A percentile compares a stretch with the other conserved stretches of the same genome.
These are phyloP conservation scores for Suillus luteus DNA, from an alignment of 768 basidiomycete species.

Conservation along the genomic window DNA sequence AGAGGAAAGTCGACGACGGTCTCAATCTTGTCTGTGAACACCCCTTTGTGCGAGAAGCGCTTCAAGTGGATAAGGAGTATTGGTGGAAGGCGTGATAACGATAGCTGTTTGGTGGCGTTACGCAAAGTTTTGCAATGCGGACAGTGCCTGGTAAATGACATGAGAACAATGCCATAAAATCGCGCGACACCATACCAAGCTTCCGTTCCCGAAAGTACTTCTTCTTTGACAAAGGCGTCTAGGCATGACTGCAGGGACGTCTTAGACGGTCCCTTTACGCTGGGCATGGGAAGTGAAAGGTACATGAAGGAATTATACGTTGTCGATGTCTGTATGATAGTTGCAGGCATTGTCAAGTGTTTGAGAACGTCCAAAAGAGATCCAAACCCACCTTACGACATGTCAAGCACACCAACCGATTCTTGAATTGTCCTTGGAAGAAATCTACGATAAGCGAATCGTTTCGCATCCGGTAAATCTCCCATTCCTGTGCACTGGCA, in stretches of 20 bases:
- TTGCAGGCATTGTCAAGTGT: conserved; percentile 17
- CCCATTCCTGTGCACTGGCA: conserved; percentile 93
- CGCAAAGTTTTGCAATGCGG: conserved; percentile 90
- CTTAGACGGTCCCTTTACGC: conserved; percentile 53
- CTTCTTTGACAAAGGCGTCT: conserved; percentile 87
- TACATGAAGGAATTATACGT: conserved; percentile 98
- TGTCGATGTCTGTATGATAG: conserved; percentile 76
- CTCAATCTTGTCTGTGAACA: conserved; percentile 95
- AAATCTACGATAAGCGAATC: conserved; percentile 95
- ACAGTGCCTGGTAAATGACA: conserved; percentile 71
- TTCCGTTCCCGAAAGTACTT: conserved; percentile 89
- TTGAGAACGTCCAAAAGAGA: background rate
- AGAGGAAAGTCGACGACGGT: conserved; percentile 91
- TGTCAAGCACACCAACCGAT: conserved; percentile 83
- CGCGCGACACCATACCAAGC: conserved; percentile 67
- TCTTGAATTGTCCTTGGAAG: conserved; percentile 97
- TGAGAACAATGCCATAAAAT: background rate
- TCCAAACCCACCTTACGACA: conserved; percentile 71
- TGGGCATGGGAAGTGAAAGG: conserved; percentile 86
- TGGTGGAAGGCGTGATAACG: conserved; percentile 90
- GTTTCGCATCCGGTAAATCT: conserved; percentile 83
- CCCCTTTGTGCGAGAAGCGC: conserved; percentile 87
- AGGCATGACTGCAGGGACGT: conserved; percentile 80
- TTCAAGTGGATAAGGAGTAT: conserved; percentile 92
- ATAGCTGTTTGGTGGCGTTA: conserved; percentile 82